phyloP scores from a whole-genome alignment of 148 eudicot genomes.

The Rhododendron simsii region DNA sequence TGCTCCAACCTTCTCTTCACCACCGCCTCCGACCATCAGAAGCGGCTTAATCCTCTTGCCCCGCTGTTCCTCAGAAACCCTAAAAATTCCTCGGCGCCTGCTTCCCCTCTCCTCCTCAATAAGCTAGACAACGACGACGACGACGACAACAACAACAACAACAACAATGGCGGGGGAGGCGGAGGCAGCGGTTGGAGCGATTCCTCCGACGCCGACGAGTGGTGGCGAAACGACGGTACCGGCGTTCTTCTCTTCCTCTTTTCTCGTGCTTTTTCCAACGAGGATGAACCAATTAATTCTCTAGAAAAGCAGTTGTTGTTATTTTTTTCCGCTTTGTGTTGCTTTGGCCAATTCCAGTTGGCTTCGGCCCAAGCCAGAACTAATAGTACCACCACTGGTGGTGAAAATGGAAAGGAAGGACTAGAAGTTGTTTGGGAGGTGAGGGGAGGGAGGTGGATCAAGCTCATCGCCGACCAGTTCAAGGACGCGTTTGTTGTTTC shows the following conservation, averaged over 20 bases:
- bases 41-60: background rate
- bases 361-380: conserved; percentile 43
- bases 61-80: background rate
- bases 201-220: conserved; percentile 24
- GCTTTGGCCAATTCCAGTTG: conserved; percentile 23
- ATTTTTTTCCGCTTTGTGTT: conserved; percentile 33
- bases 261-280: background rate
- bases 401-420: conserved; percentile 8
- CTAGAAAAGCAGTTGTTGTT: conserved; percentile 9
- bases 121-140: background rate
- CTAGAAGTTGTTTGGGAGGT: conserved; percentile 59
- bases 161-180: conserved; percentile 20
- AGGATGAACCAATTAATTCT: background rate
- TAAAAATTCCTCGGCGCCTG: background rate
- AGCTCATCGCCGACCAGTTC: conserved; percentile 53
- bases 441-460: conserved; percentile 56
- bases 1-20: background rate
- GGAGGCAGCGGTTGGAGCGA: conserved; percentile 24
- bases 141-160: conserved; percentile 5
- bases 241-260: conserved; percentile 16
- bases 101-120: background rate
- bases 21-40: background rate
- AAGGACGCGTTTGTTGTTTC: conserved; percentile 58
- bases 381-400: conserved; percentile 7
- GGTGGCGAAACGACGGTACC: conserved; percentile 17